These are phyloP conservation scores for Polygonum aviculare DNA, from an alignment of 148 eudicot species.

Conservation along the genomic window DNA sequence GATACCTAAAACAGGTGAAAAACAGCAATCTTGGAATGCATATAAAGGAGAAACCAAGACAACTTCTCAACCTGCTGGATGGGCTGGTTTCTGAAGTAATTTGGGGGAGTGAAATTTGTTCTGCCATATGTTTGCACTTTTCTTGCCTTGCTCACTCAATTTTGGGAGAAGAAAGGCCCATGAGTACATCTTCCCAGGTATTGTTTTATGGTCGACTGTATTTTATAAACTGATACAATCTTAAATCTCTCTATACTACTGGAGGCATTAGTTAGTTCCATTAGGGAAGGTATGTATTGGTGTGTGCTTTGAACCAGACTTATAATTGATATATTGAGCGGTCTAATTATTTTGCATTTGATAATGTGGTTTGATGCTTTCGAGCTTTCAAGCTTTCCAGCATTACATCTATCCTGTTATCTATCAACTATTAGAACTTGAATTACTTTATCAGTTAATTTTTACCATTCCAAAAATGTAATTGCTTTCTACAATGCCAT, in stretches of 20 bases:
- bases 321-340: not conserved
- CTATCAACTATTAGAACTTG: not conserved
- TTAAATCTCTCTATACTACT: not conserved
- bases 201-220: not conserved
- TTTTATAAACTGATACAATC: not conserved
- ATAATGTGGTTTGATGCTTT: not conserved
- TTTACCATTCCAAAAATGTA: not conserved
- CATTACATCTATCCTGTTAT: not conserved
- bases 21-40: slow-evolving; percentile 44
- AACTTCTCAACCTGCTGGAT: slow-evolving; percentile 82
- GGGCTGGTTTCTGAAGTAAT: slow-evolving; percentile 77
- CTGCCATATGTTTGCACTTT: not conserved
- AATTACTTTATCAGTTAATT: not conserved
- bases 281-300: slow-evolving; percentile 1
- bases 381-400: not conserved
- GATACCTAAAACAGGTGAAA: slow-evolving; percentile 34
- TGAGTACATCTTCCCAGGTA: slow-evolving; percentile 3
- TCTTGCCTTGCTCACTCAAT: not conserved
- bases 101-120: not conserved
- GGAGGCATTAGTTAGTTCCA: not conserved
- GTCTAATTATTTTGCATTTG: not conserved
- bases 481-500: too few relatives aligned
- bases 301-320: slow-evolving; percentile 9
- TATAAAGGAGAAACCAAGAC: slow-evolving; percentile 48
- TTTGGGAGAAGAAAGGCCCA: not conserved